A percentile compares a stretch with the other conserved stretches of the same genome.
Conservation (phyloP, 1,284 basidiomycete genomes). For the Trichosporon ovoides region DNA sequence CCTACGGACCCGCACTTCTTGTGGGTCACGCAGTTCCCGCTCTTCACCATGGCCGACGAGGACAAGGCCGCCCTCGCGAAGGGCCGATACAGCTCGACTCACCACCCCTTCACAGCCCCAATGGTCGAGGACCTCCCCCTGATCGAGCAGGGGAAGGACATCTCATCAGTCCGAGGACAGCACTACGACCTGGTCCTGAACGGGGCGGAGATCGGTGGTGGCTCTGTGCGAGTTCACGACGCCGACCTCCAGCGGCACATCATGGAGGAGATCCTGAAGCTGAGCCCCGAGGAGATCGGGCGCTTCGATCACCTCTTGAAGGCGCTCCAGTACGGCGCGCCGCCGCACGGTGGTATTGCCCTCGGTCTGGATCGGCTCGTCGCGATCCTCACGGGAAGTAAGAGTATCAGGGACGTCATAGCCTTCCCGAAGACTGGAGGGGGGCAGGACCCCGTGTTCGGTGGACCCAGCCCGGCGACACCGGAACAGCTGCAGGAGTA, state of each 20-base stretch:
- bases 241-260: constrained; percentile 76
- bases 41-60: constrained; percentile 80
- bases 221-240: constrained; percentile 88
- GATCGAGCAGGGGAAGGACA: constrained; percentile 63
- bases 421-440: constrained; percentile 86
- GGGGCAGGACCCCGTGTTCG: constrained; percentile 83
- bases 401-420: constrained; percentile 87
- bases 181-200: constrained; percentile 97
- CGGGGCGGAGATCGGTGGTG: constrained; percentile 88
- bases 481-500: constrained; percentile 55
- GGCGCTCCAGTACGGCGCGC: constrained; percentile 80
- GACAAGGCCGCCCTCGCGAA: constrained; percentile 80
- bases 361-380: constrained; percentile 88
- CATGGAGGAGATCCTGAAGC: constrained; percentile 71
- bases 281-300: constrained; percentile 63
- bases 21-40: constrained; percentile 93
- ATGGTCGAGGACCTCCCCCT: constrained; percentile 76
- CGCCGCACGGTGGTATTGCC: constrained; percentile 92
- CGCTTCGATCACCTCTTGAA: constrained; percentile 79
- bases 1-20: constrained; percentile 69
- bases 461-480: constrained; percentile 65
- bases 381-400: constrained; percentile 76
- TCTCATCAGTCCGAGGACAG: constrained; percentile 70
- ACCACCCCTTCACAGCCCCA: constrained; percentile 94
- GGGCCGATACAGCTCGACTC: constrained; percentile 82